Percentiles rank a stretch among this genome's conserved stretches.
Conservation (phyloP, 1,139 yeast species). For the Blastobotrys niveus region DNA sequence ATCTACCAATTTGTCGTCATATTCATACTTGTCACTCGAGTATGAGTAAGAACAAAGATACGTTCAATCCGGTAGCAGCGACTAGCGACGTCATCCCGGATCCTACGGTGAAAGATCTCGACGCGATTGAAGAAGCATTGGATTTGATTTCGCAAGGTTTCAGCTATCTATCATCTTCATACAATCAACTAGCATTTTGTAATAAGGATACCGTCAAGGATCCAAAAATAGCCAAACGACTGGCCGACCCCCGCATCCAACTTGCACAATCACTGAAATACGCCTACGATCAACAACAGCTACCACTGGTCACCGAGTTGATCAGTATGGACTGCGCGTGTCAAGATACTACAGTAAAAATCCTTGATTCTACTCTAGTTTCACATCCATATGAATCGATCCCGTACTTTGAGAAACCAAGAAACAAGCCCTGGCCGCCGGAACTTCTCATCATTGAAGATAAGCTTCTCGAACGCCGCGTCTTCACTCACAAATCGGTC, state of each 20-base stretch:
- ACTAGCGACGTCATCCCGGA: too few relatives aligned
- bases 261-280: constrained; percentile 58
- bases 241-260: constrained; percentile 51
- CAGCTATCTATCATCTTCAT: constrained; percentile 38
- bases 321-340: too few relatives aligned
- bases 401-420: too few relatives aligned
- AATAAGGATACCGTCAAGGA: constrained; percentile 40
- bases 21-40: too few relatives aligned
- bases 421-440: constrained; percentile 45
- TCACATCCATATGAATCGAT: too few relatives aligned
- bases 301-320: too few relatives aligned
- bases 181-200: constrained; percentile 46
- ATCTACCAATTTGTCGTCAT: too few relatives aligned
- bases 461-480: constrained; percentile 56
- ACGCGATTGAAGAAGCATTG: constrained; percentile 46
- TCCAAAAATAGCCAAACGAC: constrained; percentile 24
- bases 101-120: constrained; percentile 34
- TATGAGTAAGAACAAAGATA: too few relatives aligned
- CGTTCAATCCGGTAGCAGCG: too few relatives aligned
- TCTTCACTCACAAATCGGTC: constrained; percentile 76
- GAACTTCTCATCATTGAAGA: constrained; percentile 62
- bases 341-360: too few relatives aligned
- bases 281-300: constrained; percentile 43
- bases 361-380: too few relatives aligned
- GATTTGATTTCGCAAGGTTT: constrained; percentile 49